Conservation (phyloP, 2,329 filamentous ascomycete species). For the Ophiosphaerella korrae region DNA sequence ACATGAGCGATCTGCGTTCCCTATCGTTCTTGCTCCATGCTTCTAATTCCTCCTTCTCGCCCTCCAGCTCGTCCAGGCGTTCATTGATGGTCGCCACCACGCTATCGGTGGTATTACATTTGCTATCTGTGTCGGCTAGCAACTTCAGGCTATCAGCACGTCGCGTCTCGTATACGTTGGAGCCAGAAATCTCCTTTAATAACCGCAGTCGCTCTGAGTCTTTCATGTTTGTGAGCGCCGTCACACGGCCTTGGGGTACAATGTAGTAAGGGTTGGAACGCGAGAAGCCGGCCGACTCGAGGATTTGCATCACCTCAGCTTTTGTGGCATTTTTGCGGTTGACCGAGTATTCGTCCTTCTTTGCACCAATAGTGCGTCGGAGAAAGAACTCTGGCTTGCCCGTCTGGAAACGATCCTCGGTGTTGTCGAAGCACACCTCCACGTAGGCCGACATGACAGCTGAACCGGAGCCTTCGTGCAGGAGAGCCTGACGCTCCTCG, state of each 20-base stretch:
- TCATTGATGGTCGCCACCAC: conserved; percentile 90
- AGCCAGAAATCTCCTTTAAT: conserved; percentile 97
- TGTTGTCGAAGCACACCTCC: conserved; percentile 98
- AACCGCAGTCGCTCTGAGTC: conserved; percentile 87
- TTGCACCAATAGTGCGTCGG: conserved; percentile 91
- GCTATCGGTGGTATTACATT: conserved; percentile 92
- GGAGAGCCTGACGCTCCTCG: conserved; percentile 90
- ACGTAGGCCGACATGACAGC: conserved; percentile 99
- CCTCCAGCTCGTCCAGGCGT: conserved; percentile 84
- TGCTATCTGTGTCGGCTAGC: conserved; percentile 95
- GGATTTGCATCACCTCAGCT: conserved; percentile 88
- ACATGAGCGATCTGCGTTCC: conserved; percentile 89
- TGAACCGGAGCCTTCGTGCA: conserved; percentile 98
- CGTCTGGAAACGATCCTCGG: conserved; percentile 91
- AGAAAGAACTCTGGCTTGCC: conserved; percentile 89
- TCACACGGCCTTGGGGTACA: conserved; percentile 95
- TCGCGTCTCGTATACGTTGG: conserved; percentile 93
- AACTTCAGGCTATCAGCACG: conserved; percentile 93
- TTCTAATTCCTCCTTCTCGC: conserved; percentile 94
- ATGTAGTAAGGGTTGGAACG: conserved; percentile 99
- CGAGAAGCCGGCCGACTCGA: conserved; percentile 96
- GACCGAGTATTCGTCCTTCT: conserved; percentile 98
- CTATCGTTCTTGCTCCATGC: conserved; percentile 95
- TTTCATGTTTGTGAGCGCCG: conserved; percentile 97
- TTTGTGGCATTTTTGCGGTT: conserved; percentile 97